Percentiles rank a stretch among this genome's conserved stretches.
phyloP scores from a whole-genome alignment of 768 basidiomycete species.

The Pleurotus ostreatus region DNA sequence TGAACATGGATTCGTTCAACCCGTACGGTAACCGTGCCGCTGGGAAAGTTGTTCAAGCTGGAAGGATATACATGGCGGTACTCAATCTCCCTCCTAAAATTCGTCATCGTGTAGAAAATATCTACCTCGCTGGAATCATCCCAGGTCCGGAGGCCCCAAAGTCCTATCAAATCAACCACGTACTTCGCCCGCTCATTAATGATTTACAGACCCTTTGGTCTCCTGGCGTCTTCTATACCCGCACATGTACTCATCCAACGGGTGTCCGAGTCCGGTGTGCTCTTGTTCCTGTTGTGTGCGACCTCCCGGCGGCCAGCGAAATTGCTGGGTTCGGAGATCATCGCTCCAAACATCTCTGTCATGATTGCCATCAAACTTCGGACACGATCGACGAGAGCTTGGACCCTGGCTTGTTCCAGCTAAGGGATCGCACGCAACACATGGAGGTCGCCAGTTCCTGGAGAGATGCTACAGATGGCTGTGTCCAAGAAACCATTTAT shows the following conservation, averaged over 20 bases:
- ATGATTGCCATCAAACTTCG: conserved; percentile 12
- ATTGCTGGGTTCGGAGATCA: conserved; percentile 19
- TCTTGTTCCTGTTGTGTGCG: conserved; percentile 29
- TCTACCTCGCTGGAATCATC: conserved; percentile 34
- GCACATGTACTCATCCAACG: conserved; percentile 12
- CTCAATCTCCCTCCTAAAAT: conserved; percentile 31
- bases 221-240: conserved; percentile 22
- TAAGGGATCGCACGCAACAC: background rate
- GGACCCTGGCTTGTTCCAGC: background rate
- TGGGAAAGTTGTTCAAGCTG: conserved; percentile 19
- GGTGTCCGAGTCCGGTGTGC: conserved; percentile 26
- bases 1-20: conserved; percentile 33
- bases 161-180: conserved; percentile 29
- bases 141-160: conserved; percentile 35
- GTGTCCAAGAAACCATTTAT: background rate
- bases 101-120: conserved; percentile 30
- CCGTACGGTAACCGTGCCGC: conserved; percentile 26
- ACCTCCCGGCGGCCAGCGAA: conserved; percentile 28
- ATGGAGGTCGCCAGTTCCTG: background rate
- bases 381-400: conserved; percentile 9
- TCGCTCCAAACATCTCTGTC: conserved; percentile 16
- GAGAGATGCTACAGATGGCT: background rate
- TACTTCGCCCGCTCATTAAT: conserved; percentile 32
- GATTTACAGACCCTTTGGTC: conserved; percentile 30
- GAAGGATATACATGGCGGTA: conserved; percentile 27